Base-by-base conservation (phyloP, 2,329 filamentous ascomycete species). In the Conoideocrella luteorostrata region DNA sequence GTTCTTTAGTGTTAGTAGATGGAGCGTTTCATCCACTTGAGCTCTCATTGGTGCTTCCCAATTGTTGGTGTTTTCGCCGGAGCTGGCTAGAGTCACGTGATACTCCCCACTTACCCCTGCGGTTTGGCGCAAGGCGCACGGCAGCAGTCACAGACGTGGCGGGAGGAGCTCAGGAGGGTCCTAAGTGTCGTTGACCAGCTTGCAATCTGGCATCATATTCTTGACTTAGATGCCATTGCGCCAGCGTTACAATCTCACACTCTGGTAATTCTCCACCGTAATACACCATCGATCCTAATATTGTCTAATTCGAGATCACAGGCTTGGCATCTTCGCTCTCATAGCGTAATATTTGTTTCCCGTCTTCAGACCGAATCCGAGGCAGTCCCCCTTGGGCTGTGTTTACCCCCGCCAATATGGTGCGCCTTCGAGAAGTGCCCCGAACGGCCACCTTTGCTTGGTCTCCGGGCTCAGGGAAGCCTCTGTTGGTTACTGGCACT, bases 381-480 rank as follows among this genome's bases (percentile, higher is more conserved):
- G 39, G 54, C 50, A 38, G 34, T 53, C 50, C 53, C 51, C 49
- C 51, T 55, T 47, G 45, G 47, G 45, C 30, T 40, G 18, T 24
- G n/a, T 32, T 29, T 23, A 33, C 24, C 35, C 58, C 58, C 57
- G 54, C 56, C 62, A 69, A 55, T 66, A 98, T 98, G 93, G 91
- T 96, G 69, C 87, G 89, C 71, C 77, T 97, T 68, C 82, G 91
- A 75, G 90, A 97, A 74, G 94, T 98, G 62, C 87, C 89, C 65
- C 82, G 93, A 69, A 98, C 93, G 59, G 93, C 91, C 66, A 86
- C 91, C 59, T 98, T 98, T 67, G 88, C 93, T 61, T 98, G 93
- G 91, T 95, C 88, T 55, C 86, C 90, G 21, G 86, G 83, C 56
- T 71, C 87, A 40, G 77, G 79, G 30, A 80, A 83, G 55, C 89